Percentiles rank a stretch among this genome's conserved stretches.
Conservation (phyloP, 2,329 filamentous ascomycete species). For the Trichoderma afroharzianum region DNA sequence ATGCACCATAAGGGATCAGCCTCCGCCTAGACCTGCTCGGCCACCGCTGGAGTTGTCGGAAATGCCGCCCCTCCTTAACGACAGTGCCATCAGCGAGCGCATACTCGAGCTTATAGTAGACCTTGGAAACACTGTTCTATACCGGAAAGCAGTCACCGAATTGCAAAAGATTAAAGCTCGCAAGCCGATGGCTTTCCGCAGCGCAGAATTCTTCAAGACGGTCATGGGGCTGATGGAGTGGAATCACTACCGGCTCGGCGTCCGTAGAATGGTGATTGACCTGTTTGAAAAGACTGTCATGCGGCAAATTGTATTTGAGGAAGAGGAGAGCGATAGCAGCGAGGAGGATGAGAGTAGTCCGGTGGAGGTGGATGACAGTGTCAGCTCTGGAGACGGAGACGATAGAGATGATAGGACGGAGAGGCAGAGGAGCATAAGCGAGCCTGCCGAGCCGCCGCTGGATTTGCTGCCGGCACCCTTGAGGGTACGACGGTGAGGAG, state of each 20-base stretch:
- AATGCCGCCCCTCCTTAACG: constrained; percentile 46
- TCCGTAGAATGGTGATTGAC: constrained; percentile 87
- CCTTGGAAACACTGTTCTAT: constrained; percentile 87
- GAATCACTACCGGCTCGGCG: constrained; percentile 83
- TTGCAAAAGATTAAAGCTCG: constrained; percentile 74
- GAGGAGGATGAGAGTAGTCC: constrained; percentile 22
- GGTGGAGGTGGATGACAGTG: constrained; percentile 56
- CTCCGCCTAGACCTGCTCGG: constrained; percentile 40
- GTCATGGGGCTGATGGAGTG: constrained; percentile 81
- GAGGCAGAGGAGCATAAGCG: constrained; percentile 53
- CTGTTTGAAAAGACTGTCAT: constrained; percentile 90
- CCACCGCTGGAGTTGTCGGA: constrained; percentile 43
- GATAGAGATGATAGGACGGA: constrained; percentile 55
- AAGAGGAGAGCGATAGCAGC: constrained; percentile 50
- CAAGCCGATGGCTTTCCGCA: constrained; percentile 70
- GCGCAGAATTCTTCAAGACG: constrained; percentile 75
- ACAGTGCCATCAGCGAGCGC: constrained; percentile 66
- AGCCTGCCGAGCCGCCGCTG: constrained; percentile 36
- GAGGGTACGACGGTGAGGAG: constrained; percentile 28
- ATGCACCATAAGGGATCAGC: constrained; percentile 47
- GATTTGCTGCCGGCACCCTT: constrained; percentile 35
- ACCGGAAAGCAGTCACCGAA: constrained; percentile 80
- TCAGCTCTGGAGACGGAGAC: constrained; percentile 47
- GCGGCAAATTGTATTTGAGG: constrained; percentile 70
- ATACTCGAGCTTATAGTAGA: constrained; percentile 84